Evolutionary conservation across 179 eudicot genomes (phyloP).

Genomic region (Dionaea muscipula): DNA sequence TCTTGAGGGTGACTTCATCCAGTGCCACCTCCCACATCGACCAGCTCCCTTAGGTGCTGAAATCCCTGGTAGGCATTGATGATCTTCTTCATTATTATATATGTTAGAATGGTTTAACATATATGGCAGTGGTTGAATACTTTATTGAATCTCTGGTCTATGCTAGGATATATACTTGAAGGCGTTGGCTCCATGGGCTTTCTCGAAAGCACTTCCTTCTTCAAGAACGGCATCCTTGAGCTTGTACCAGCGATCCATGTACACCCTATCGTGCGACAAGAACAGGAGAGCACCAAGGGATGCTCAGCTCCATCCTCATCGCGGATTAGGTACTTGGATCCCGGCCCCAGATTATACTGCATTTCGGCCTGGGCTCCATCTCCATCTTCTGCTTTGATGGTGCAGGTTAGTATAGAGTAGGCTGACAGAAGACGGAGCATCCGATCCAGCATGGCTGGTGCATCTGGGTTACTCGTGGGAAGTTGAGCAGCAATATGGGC

Average conservation of each 20-base stretch:
- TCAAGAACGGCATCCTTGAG: neutral
- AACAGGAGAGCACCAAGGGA: too few species aligned
- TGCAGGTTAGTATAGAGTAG: constrained; percentile 3
- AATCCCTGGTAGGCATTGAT: constrained; percentile 13
- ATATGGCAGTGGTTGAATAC: neutral
- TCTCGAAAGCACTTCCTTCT: neutral
- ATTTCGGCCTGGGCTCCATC: too few species aligned
- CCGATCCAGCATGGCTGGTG: constrained; percentile 3
- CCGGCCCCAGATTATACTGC: too few species aligned
- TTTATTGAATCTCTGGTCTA: neutral
- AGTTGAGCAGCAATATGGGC: constrained; percentile 3
- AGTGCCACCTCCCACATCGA: constrained; percentile 7
- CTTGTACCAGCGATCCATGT: neutral
- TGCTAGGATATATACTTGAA: neutral
- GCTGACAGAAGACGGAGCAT: constrained; percentile 6
- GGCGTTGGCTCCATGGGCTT: neutral
- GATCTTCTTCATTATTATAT: constrained; percentile 8
- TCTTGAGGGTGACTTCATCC: constrained; percentile 7
- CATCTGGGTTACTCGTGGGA: constrained; percentile 1
- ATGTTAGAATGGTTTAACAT: constrained; percentile 5
- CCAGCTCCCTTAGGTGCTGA: constrained; percentile 8
- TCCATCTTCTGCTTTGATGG: neutral
- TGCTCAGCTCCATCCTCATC: too few species aligned
- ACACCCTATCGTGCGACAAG: too few species aligned
- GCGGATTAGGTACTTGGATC: too few species aligned